Percentiles rank a stretch among this genome's conserved stretches.
Conservation (phyloP, 495 filamentous ascomycete species). For the Penicillium ochrochloron region DNA sequence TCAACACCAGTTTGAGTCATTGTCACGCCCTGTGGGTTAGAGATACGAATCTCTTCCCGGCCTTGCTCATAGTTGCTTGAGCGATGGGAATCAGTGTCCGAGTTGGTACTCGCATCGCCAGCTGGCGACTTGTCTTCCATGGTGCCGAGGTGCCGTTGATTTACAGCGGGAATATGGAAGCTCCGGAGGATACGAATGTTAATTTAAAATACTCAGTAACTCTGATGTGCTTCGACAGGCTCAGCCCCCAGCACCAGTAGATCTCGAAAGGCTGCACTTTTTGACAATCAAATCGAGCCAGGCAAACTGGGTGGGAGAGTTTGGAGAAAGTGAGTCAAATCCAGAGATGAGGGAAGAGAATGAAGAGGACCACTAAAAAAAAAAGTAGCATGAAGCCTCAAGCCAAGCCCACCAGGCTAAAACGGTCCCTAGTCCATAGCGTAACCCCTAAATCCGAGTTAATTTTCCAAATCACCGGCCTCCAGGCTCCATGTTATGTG, state of each 20-base stretch:
- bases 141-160: neutral
- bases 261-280: neutral
- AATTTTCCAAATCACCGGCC: neutral
- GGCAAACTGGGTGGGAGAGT: neutral
- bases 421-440: neutral
- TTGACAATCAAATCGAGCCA: neutral
- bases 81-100: constrained; percentile 19
- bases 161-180: neutral
- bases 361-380: neutral
- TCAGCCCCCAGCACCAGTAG: constrained; percentile 7
- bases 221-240: neutral
- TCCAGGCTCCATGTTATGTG: neutral
- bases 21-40: constrained; percentile 52
- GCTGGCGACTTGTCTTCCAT: constrained; percentile 8
- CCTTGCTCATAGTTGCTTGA: constrained; percentile 36
- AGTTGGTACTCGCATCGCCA: constrained; percentile 1
- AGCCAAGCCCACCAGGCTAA: neutral
- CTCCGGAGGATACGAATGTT: neutral
- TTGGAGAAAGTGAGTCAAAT: neutral
- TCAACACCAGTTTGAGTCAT: constrained; percentile 59
- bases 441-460: constrained; percentile 11
- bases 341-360: neutral
- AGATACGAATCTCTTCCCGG: constrained; percentile 36
- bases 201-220: neutral
- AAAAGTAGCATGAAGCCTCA: neutral